Evolutionary conservation across 441 rosid species (phyloP).

Genomic region (Adansonia gregorii): DNA sequence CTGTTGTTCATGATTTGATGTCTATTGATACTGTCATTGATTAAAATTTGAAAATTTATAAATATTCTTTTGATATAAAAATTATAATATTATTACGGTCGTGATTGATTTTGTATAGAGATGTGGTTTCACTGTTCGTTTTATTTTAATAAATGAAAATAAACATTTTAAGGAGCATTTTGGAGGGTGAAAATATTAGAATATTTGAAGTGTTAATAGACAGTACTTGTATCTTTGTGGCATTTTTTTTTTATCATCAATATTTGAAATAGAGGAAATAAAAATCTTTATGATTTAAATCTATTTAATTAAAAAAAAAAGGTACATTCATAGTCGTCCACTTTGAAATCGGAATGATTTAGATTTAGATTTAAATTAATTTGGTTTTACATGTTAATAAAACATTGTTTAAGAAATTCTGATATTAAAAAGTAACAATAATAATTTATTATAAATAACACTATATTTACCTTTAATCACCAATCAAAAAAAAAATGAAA

Average conservation of each 20-base stretch:
- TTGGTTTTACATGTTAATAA: no score
- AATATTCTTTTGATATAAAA: conserved; percentile 4
- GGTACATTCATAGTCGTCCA: no score
- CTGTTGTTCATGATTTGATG: conserved; percentile 26
- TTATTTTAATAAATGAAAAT: no score
- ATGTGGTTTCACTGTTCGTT: background rate
- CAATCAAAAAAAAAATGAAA: background rate
- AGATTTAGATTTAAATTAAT: no score
- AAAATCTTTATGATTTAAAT: background rate
- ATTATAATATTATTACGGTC: background rate
- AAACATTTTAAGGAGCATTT: no score
- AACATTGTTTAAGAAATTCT: no score
- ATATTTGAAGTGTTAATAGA: no score
- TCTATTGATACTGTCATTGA: background rate
- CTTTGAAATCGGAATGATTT: background rate
- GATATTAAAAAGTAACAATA: no score
- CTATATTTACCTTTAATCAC: background rate
- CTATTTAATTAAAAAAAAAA: no score
- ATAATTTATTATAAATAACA: background rate
- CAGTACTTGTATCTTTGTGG: no score
- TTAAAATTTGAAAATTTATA: background rate
- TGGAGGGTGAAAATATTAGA: no score
- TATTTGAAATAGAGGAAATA: background rate
- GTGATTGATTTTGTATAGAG: background rate
- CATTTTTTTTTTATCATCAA: no score